These are phyloP conservation scores for Astraeus odoratus DNA, from an alignment of 768 basidiomycete species.

Conservation along the genomic window DNA sequence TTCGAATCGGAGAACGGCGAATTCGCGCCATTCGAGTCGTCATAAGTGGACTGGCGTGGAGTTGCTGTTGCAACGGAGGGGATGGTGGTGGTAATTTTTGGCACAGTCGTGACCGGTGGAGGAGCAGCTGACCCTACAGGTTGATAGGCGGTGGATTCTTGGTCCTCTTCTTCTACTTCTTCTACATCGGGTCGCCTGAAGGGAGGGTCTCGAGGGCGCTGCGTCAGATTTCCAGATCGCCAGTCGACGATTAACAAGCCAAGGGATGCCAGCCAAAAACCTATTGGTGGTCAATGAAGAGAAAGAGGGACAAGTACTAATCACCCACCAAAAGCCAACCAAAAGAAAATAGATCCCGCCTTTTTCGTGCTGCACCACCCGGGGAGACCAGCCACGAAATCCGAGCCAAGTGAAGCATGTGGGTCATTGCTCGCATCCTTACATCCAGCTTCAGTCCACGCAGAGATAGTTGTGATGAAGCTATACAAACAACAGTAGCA, in stretches of 20 bases:
- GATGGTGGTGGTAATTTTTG: constrained; percentile 16
- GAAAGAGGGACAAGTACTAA: not conserved
- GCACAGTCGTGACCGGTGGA: constrained; percentile 28
- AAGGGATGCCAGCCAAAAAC: constrained; percentile 69
- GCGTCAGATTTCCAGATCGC: constrained; percentile 55
- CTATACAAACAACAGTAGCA: constrained; percentile 28
- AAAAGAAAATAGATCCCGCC: constrained; percentile 84
- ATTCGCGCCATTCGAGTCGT: constrained; percentile 14
- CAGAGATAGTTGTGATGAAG: constrained; percentile 72
- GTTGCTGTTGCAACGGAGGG: constrained; percentile 5
- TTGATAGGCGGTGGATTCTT: constrained; percentile 42
- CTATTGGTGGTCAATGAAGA: constrained; percentile 37
- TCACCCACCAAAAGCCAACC: constrained; percentile 69
- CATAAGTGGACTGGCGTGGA: constrained; percentile 21
- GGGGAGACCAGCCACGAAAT: constrained; percentile 59
- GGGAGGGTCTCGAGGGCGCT: constrained; percentile 59
- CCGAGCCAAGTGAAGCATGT: constrained; percentile 56
- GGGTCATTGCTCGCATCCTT: constrained; percentile 82
- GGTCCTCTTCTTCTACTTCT: constrained; percentile 46
- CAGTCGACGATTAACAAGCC: constrained; percentile 65
- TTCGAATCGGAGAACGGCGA: constrained; percentile 50
- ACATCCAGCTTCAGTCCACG: constrained; percentile 87
- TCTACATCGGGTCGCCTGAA: constrained; percentile 58
- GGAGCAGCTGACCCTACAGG: constrained; percentile 30
- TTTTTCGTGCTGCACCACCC: constrained; percentile 94